Evolutionary conservation across 164 flowering plant species (phyloP).

Genomic region (Umbellularia californica): DNA sequence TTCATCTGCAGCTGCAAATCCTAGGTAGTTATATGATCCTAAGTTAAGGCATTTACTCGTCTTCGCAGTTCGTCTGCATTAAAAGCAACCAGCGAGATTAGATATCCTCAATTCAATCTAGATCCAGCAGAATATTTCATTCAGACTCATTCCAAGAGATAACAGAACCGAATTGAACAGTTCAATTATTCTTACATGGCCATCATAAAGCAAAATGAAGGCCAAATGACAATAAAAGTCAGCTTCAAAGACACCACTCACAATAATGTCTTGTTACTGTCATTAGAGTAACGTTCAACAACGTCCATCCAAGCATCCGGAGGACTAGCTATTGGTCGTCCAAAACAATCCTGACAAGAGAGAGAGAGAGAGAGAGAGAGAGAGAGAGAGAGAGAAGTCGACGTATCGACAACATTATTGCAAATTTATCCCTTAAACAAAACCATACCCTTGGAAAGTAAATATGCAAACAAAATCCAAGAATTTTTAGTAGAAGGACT

Average conservation of each 20-base stretch:
- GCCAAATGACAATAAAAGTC: neutral
- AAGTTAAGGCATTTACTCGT: slow-evolving; percentile 70
- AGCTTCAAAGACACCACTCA: slow-evolving; percentile 23
- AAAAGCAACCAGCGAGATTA: slow-evolving; percentile 5
- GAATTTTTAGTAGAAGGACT: neutral
- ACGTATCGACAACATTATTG: no score
- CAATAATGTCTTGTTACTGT: slow-evolving; percentile 85
- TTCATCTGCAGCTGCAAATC: slow-evolving; percentile 95
- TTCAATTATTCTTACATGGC: neutral
- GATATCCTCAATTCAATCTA: neutral
- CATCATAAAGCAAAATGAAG: neutral
- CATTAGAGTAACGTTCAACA: slow-evolving; percentile 85
- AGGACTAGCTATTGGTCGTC: slow-evolving; percentile 86
- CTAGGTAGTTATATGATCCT: slow-evolving; percentile 97
- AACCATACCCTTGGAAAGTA: neutral
- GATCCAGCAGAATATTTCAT: neutral
- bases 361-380: neutral
- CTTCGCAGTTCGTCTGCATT: slow-evolving; percentile 72
- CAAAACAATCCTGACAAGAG: slow-evolving; percentile 79
- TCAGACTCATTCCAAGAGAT: neutral
- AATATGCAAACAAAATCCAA: neutral
- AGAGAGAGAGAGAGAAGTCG: no score
- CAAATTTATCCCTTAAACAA: neutral
- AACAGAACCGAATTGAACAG: neutral
- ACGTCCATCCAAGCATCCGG: slow-evolving; percentile 99